Percentiles rank a stretch among this genome's conserved stretches.
These are phyloP conservation scores for Senecio squalidus DNA, from an alignment of 140 eudicot species.

Conservation along the genomic window DNA sequence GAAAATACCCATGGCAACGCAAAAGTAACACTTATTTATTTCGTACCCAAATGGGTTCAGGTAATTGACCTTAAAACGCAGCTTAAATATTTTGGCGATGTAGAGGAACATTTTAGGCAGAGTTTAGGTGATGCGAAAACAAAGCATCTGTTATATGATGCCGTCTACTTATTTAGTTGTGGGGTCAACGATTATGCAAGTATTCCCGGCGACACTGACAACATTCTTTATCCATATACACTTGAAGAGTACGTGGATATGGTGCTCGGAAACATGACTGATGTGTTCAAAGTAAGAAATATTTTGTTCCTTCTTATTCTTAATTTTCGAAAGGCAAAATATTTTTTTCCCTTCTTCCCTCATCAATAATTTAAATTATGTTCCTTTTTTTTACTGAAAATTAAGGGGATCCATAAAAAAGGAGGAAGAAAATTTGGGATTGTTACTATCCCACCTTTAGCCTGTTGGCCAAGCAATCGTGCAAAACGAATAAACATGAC, in stretches of 20 bases:
- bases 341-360: not conserved
- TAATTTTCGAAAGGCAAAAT: not conserved
- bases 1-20: too few species aligned
- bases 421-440: slow-evolving; percentile 40
- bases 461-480: slow-evolving; percentile 29
- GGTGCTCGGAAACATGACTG: slow-evolving; percentile 37
- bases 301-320: too few species aligned
- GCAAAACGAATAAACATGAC: slow-evolving; percentile 18
- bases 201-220: slow-evolving; percentile 7
- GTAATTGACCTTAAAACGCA: slow-evolving; percentile 34
- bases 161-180: slow-evolving; percentile 40
- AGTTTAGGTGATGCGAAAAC: slow-evolving; percentile 28
- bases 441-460: slow-evolving; percentile 24
- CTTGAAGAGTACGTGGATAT: slow-evolving; percentile 19
- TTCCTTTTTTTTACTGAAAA: too few species aligned
- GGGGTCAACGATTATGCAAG: slow-evolving; percentile 37
- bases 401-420: slow-evolving; percentile 23
- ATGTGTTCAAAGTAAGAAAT: slow-evolving; percentile 28
- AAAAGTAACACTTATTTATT: too few species aligned
- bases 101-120: slow-evolving; percentile 19
- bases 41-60: too few species aligned
- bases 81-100: slow-evolving; percentile 19
- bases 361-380: too few species aligned
- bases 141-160: slow-evolving; percentile 13
- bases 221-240: slow-evolving; percentile 14